Percentiles rank a stretch among this genome's conserved stretches.
Evolutionary conservation across 768 basidiomycete genomes (phyloP).

Genomic region (Naganishia antarctica): DNA sequence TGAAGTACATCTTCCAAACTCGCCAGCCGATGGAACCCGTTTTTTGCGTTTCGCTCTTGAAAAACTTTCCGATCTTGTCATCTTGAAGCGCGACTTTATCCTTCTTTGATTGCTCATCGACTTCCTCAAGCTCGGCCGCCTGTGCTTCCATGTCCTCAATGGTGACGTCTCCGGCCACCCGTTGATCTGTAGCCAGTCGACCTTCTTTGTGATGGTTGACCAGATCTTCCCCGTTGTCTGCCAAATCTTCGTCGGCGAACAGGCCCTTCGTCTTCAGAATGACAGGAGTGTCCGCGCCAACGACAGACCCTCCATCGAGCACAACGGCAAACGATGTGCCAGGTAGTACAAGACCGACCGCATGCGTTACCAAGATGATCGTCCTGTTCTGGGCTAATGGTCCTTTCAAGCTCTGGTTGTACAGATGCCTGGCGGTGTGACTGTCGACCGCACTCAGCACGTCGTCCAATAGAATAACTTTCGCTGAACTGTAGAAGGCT

Average conservation of each 20-base stretch:
- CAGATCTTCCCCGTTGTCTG: slow-evolving; percentile 30
- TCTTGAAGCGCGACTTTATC: slow-evolving; percentile 32
- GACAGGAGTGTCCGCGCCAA: slow-evolving; percentile 36
- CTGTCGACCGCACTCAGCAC: slow-evolving; percentile 47
- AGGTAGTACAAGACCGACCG: slow-evolving; percentile 45
- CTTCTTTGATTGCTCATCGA: slow-evolving; percentile 33
- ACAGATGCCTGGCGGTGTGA: slow-evolving; percentile 46
- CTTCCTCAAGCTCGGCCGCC: slow-evolving; percentile 19
- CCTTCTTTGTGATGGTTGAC: slow-evolving; percentile 17
- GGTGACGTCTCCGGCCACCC: slow-evolving; percentile 15
- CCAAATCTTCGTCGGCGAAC: slow-evolving; percentile 32
- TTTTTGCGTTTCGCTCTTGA: slow-evolving; percentile 41
- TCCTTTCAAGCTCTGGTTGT: slow-evolving; percentile 42
- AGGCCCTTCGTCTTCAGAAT: slow-evolving; percentile 34
- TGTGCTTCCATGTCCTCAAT: slow-evolving; percentile 34
- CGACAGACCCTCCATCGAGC: slow-evolving; percentile 39
- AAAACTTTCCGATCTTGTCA: slow-evolving; percentile 31
- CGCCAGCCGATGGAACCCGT: slow-evolving; percentile 37
- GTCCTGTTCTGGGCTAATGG: slow-evolving; percentile 39
- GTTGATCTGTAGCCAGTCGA: neutral
- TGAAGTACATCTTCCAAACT: slow-evolving; percentile 43
- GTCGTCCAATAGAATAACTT: slow-evolving; percentile 45
- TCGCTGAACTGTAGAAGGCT: slow-evolving; percentile 44
- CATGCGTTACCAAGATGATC: slow-evolving; percentile 46
- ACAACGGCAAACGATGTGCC: slow-evolving; percentile 43